Base-by-base conservation (phyloP, 352 stramenopile genomes). In the Pseudoperonospora humuli region DNA sequence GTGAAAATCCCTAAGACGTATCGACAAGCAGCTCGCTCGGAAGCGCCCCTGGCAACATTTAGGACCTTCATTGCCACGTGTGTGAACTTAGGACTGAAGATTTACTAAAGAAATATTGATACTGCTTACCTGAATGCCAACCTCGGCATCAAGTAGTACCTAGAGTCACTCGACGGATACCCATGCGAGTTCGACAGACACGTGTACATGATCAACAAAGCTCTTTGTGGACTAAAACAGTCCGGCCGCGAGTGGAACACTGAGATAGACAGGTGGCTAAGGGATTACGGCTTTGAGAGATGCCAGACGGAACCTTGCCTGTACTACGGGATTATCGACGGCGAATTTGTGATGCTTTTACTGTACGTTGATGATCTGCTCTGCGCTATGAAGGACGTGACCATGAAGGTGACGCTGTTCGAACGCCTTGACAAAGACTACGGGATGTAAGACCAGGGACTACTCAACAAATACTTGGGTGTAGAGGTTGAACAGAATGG, bases 291-390 rank as follows among this genome's bases (percentile, higher is more conserved):
- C 0, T 63, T 53, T 13, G 15, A 51, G 28, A 34, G 36, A 18
- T 53, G 31, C 5, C 7, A 3, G 0, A 57, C 47, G 2, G 45
- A 63, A 5, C 54, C 40, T 8, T 63, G 54, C 10, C n/a, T 63
- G 7, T 63, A 57, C 23, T 45, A 48, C 28, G 43, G 26, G 10
- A 24, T 37, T 6, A 14, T 4, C 13, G 45, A 38, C 34, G 39
- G 32, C 3, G 23, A 37, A 14, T 57, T 58, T 17, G 41, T 37
- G 11, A 31, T 67, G 7, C 28, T 55, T 9, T 32, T 59, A 3
- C 32, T 58, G 0, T 67, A 62, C 18, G 51, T 67, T 1, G 50
- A 67, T 42, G 50, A 62, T 15, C 54, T 62, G 2, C 20, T 67
- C 27, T 67, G 51, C 23, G 55, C 55, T 14, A 64, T 44, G 10